Percentiles rank a stretch among this genome's conserved stretches.
Evolutionary conservation across 2,329 filamentous ascomycete species (phyloP).

Genomic region (Curvularia spicifera): DNA sequence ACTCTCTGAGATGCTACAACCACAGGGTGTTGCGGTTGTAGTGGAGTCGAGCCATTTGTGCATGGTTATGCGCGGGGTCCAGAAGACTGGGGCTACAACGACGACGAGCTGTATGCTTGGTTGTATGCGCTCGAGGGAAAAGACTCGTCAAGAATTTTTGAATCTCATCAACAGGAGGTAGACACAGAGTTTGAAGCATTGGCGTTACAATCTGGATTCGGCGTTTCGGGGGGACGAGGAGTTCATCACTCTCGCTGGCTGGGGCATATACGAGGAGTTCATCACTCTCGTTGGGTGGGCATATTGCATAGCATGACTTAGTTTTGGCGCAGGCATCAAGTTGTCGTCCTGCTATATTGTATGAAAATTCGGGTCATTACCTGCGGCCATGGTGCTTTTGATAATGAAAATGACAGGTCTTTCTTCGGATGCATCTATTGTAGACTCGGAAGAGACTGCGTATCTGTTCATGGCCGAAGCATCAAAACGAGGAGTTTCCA

Average conservation of each 20-base stretch:
- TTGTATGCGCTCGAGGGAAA: slow-evolving; percentile 88
- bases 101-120: slow-evolving; percentile 98
- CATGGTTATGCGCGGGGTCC: slow-evolving; percentile 99
- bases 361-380: too few relatives aligned
- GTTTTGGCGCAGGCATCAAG: too few relatives aligned
- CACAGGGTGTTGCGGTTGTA: slow-evolving; percentile 93
- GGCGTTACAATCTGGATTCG: slow-evolving; percentile 20
- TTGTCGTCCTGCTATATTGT: too few relatives aligned
- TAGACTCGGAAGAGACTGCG: too few relatives aligned
- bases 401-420: too few relatives aligned
- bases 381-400: too few relatives aligned
- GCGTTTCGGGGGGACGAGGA: slow-evolving; percentile 17
- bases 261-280: too few relatives aligned
- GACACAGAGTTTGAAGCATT: neutral
- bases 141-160: slow-evolving; percentile 94
- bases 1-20: slow-evolving; percentile 89
- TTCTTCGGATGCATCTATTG: too few relatives aligned
- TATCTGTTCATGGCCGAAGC: too few relatives aligned
- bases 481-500: too few relatives aligned
- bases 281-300: too few relatives aligned
- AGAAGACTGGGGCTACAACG: slow-evolving; percentile 85
- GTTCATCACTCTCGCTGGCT: slow-evolving; percentile 42
- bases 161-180: slow-evolving; percentile 63
- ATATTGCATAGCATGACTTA: too few relatives aligned
- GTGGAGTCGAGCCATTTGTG: slow-evolving; percentile 97